phyloP scores from a whole-genome alignment of 2,329 filamentous ascomycete genomes.

The Cladophialophora psammophila region DNA sequence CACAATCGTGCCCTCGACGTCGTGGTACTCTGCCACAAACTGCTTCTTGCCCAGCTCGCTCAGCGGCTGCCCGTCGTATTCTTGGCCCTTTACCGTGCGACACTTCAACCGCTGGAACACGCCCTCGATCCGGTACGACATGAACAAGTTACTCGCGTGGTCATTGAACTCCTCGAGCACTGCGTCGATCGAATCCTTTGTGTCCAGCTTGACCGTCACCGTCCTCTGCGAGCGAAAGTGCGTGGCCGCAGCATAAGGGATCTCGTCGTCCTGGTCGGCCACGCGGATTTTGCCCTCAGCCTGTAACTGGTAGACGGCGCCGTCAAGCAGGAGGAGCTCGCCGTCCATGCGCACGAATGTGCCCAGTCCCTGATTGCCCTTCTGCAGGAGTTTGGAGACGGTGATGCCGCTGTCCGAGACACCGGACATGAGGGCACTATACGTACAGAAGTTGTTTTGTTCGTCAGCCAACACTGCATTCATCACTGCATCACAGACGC shows the following conservation, averaged over 20 bases:
- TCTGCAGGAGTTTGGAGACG: slow-evolving; percentile 54
- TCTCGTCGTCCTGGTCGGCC: slow-evolving; percentile 46
- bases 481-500: too few species aligned
- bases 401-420: slow-evolving; percentile 57
- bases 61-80: slow-evolving; percentile 43
- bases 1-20: slow-evolving; percentile 51
- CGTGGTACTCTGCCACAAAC: slow-evolving; percentile 47
- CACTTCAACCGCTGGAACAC: slow-evolving; percentile 41
- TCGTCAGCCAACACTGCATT: too few species aligned
- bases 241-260: slow-evolving; percentile 50
- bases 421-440: slow-evolving; percentile 52
- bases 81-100: slow-evolving; percentile 43
- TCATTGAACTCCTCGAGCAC: slow-evolving; percentile 38
- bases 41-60: slow-evolving; percentile 51
- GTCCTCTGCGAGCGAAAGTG: slow-evolving; percentile 43
- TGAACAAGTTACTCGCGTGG: slow-evolving; percentile 42
- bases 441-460: too few species aligned
- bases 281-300: slow-evolving; percentile 46
- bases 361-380: slow-evolving; percentile 60
- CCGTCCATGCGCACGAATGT: slow-evolving; percentile 55
- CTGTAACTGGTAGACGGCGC: slow-evolving; percentile 52
- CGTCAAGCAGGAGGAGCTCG: slow-evolving; percentile 54
- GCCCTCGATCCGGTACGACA: slow-evolving; percentile 43
- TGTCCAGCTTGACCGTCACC: slow-evolving; percentile 31
- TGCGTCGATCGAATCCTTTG: slow-evolving; percentile 39